phyloP scores from a whole-genome alignment of 768 basidiomycete species.

The Boletus coccyginus region DNA sequence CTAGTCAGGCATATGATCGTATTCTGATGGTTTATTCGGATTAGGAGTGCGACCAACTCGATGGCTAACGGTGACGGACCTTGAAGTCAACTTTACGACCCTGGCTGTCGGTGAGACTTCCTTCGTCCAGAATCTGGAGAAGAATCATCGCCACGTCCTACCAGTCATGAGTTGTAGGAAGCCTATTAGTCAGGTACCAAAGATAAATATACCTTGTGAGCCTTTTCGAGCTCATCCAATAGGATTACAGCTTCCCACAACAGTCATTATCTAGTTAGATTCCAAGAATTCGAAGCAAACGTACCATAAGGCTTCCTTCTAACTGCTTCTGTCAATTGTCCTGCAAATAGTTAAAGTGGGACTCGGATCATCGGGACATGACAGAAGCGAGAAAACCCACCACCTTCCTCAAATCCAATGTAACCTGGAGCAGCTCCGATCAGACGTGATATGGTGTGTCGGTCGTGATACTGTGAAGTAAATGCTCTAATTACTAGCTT shows the following conservation, averaged over 20 bases:
- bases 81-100: constrained; percentile 92
- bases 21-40: constrained; percentile 45
- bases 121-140: constrained; percentile 89
- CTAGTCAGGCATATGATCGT: constrained; percentile 91
- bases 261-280: not conserved
- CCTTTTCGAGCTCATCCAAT: constrained; percentile 70
- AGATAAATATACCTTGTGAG: constrained; percentile 60
- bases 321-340: constrained; percentile 65
- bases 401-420: constrained; percentile 72
- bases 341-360: constrained; percentile 22
- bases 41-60: not conserved
- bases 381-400: constrained; percentile 34
- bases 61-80: constrained; percentile 32
- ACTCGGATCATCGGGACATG: not conserved
- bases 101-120: constrained; percentile 85
- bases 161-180: not conserved
- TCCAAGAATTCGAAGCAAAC: not conserved
- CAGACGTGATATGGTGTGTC: constrained; percentile 86
- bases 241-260: constrained; percentile 51
- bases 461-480: constrained; percentile 71
- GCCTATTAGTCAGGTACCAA: not conserved
- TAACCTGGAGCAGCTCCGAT: constrained; percentile 95
- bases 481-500: not conserved
- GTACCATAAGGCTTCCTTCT: constrained; percentile 56
- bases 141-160: constrained; percentile 88